Conservation (phyloP, 2,329 filamentous ascomycete species). For the Pseudogymnoascus sp. region DNA sequence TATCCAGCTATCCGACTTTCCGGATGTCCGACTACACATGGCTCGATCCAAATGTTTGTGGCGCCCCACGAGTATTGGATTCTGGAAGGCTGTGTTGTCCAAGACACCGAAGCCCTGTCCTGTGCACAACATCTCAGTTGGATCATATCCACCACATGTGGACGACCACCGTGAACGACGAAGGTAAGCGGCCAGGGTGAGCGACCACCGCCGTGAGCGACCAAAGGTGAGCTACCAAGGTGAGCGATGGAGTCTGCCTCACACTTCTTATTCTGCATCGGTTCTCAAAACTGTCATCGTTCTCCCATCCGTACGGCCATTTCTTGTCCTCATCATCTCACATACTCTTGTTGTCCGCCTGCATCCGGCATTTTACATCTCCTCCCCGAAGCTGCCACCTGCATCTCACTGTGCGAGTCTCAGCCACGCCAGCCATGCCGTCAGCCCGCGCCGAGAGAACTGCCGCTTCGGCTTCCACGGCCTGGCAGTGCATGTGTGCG, state of each 20-base stretch:
- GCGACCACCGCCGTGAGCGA: background rate
- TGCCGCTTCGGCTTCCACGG: background rate
- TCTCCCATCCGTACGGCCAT: background rate
- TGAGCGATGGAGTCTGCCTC: background rate
- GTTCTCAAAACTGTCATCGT: background rate
- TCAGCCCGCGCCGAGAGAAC: background rate
- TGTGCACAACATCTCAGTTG: background rate
- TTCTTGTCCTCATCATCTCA: background rate
- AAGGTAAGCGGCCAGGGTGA: background rate
- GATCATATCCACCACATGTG: background rate
- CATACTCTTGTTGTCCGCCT: background rate
- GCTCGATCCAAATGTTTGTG: background rate
- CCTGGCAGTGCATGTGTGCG: background rate
- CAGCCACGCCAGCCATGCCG: background rate
- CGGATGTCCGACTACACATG: background rate
- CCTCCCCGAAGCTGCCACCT: background rate
- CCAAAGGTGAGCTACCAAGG: background rate
- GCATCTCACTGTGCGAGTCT: background rate
- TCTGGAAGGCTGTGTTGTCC: background rate
- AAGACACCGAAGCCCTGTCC: background rate
- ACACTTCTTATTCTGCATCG: background rate
- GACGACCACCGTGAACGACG: background rate
- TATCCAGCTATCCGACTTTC: background rate
- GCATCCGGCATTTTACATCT: background rate
- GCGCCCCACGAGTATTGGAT: background rate